phyloP scores from a whole-genome alignment of 139 green algal genomes.

The Volvox reticuliferus region DNA sequence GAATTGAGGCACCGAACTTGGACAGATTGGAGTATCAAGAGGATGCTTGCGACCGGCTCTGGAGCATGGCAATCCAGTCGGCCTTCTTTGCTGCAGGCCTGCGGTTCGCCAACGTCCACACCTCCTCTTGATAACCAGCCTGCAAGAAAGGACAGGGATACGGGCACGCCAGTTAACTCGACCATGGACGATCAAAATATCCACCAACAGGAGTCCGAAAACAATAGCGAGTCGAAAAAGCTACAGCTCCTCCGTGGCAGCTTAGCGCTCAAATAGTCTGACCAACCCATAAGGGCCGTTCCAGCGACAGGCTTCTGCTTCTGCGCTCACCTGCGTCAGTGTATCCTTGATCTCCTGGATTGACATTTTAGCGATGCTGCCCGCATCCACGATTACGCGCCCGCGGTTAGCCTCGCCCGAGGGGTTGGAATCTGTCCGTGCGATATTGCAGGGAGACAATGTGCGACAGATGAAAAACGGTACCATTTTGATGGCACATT shows the following conservation, averaged over 20 bases:
- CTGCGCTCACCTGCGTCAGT: constrained; percentile 42
- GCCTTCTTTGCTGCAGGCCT: constrained; percentile 54
- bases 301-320: neutral
- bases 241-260: neutral
- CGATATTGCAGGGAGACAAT: neutral
- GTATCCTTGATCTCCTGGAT: constrained; percentile 58
- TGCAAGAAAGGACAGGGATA: neutral
- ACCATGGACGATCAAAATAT: neutral
- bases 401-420: neutral
- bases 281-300: neutral
- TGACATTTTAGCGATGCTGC: constrained; percentile 31
- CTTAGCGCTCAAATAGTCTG: neutral
- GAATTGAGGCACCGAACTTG: neutral
- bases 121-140: constrained; percentile 38
- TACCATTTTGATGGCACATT: neutral
- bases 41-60: neutral
- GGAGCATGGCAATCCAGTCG: constrained; percentile 54
- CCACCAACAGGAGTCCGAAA: neutral
- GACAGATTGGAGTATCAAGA: neutral
- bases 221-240: neutral
- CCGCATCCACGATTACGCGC: constrained; percentile 6
- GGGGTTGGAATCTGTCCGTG: neutral
- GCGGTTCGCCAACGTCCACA: constrained; percentile 44
- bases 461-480: neutral
- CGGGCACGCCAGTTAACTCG: neutral